Percentiles rank a stretch among this genome's conserved stretches.
These are phyloP conservation scores for Pouteria glomerata DNA, from an alignment of 148 eudicot species.

Conservation along the genomic window DNA sequence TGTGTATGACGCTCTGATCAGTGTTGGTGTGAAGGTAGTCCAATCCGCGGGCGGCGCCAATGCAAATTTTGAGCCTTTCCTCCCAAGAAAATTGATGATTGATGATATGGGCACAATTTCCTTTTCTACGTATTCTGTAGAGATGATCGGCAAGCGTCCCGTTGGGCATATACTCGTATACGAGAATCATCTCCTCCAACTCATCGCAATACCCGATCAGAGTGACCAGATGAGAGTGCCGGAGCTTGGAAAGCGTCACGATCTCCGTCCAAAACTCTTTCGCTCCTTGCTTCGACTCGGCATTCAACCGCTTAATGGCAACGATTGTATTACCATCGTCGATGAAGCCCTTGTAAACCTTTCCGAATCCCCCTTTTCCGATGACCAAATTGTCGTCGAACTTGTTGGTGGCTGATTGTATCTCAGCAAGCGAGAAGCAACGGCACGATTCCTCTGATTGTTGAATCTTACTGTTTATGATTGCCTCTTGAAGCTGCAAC, in stretches of 20 bases:
- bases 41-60: slow-evolving; percentile 27
- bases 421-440: neutral
- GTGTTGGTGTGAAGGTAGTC: slow-evolving; percentile 24
- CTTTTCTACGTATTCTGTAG: neutral
- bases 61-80: slow-evolving; percentile 19
- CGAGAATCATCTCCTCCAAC: neutral
- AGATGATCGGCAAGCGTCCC: slow-evolving; percentile 2
- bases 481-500: too few species aligned
- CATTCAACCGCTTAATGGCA: slow-evolving; percentile 1
- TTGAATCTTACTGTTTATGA: too few species aligned
- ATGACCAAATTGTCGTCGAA: neutral
- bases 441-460: neutral
- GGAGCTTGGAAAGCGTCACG: neutral
- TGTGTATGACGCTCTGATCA: slow-evolving; percentile 21
- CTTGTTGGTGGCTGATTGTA: neutral
- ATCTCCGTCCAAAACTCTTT: slow-evolving; percentile 7
- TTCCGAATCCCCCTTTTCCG: neutral
- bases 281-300: neutral
- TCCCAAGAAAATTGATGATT: slow-evolving; percentile 23
- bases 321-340: neutral
- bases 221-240: neutral
- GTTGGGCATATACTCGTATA: neutral
- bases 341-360: neutral
- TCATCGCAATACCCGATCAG: neutral
- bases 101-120: neutral